Conservation (phyloP, 75 land plant species). For the Selaginella moellendorffii region DNA sequence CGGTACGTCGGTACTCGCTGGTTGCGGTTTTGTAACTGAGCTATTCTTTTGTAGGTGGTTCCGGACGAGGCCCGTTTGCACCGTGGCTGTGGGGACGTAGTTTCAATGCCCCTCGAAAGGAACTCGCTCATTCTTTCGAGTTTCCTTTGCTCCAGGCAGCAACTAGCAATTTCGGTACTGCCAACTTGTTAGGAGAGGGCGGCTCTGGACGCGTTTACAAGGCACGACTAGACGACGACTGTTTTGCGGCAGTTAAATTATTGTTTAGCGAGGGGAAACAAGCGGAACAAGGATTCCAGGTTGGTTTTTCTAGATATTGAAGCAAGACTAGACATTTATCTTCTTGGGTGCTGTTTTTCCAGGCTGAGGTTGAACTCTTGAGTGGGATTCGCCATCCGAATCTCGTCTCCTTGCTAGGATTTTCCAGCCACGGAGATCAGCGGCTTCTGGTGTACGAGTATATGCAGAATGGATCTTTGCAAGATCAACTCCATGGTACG, state of each 20-base stretch:
- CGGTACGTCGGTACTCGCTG: too few relatives aligned
- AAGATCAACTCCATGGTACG: slow-evolving; percentile 72
- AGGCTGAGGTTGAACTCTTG: slow-evolving; percentile 10
- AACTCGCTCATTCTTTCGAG: slow-evolving; percentile 3
- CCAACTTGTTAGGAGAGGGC: slow-evolving; percentile 6
- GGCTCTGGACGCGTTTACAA: slow-evolving; percentile 3
- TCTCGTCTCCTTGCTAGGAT: slow-evolving; percentile 57
- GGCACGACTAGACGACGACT: slow-evolving; percentile 6
- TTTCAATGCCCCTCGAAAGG: background rate
- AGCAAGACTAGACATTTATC: too few relatives aligned
- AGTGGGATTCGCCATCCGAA: slow-evolving; percentile 11
- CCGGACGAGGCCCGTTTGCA: background rate
- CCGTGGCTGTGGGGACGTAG: slow-evolving; percentile 4
- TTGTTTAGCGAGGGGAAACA: background rate
- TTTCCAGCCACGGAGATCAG: slow-evolving; percentile 36
- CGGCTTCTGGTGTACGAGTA: slow-evolving; percentile 59
- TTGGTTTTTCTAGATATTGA: too few relatives aligned
- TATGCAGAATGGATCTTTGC: slow-evolving; percentile 86
- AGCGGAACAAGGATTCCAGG: slow-evolving; percentile 7
- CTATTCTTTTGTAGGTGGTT: background rate
- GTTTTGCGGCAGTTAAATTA: slow-evolving; percentile 3
- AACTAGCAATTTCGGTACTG: slow-evolving; percentile 3
- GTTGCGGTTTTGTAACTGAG: too few relatives aligned
- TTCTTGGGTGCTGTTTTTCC: too few relatives aligned
- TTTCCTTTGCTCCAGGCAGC: background rate